Base-by-base conservation (phyloP, 2,329 filamentous ascomycete species). In the Sporothrix schenckii region DNA sequence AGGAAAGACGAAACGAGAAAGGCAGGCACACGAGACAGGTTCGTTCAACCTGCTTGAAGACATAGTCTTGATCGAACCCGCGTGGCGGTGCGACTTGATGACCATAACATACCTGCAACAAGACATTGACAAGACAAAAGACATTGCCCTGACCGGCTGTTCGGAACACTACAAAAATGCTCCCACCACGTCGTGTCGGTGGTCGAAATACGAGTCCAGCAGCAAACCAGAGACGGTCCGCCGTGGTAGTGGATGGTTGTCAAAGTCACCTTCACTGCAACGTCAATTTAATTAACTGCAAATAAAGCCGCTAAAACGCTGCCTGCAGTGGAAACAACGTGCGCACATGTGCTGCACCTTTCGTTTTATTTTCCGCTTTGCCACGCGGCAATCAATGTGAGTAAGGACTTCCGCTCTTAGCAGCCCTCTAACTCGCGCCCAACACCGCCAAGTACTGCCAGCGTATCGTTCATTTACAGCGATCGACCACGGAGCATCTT, bases 301-400 rank as follows among this genome's bases (percentile, higher is more conserved):
- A 66, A 49, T 44, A 63, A 63, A 63, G 21, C 21, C 61, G 30
- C 19, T 52, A 34, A 66, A 50, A 34, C 2, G 19, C 56, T 14
- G 4, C n/a, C 41, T 21, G 63, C 63, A 66, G 27, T 34, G 61
- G 13, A 21, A 52, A 56, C 49, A 54, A 67, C 50, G 65, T 67
- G 65, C 65, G 27, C 27, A 6, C 19, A 34, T 50, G 50, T 13
- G 19, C 66, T 52, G 54, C 39, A 50, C 41, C 21, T 69, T 61
- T 19, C 50, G 39, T 24, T 63, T 63, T 63, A 41, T 61, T 69
- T 53, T 44, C 67, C 47, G 47, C 54, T 69, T 69, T 63, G 68
- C 68, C 68, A 69, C 68, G 68, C 68, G 68, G 39, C 50, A 49
- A 63, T 69, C 67, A 53, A 11, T 54, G 56, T 63, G 68, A 69